phyloP scores from a whole-genome alignment of 2,329 filamentous ascomycete species.

The Cadophora sp. region DNA sequence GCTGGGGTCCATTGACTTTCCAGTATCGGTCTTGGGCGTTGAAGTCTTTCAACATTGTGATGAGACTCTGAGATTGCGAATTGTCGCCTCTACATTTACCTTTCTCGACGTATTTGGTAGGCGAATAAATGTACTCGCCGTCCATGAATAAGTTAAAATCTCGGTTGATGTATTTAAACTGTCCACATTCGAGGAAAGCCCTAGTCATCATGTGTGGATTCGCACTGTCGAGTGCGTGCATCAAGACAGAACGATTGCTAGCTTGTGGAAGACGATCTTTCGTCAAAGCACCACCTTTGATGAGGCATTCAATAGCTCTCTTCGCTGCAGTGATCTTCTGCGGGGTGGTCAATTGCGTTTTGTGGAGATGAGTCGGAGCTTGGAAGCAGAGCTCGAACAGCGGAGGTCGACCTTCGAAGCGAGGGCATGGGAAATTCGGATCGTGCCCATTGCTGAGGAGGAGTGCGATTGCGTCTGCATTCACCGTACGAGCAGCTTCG shows the following conservation, averaged over 20 bases:
- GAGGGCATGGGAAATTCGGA: constrained; percentile 67
- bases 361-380: constrained; percentile 49
- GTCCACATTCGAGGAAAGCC: constrained; percentile 65
- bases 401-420: constrained; percentile 67
- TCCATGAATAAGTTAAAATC: constrained; percentile 61
- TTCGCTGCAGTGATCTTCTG: constrained; percentile 61
- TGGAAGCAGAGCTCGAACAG: constrained; percentile 68
- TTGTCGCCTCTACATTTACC: constrained; percentile 33
- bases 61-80: constrained; percentile 25
- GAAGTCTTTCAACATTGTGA: constrained; percentile 30
- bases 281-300: constrained; percentile 56
- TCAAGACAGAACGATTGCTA: constrained; percentile 64
- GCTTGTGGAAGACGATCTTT: constrained; percentile 60
- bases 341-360: constrained; percentile 52
- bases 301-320: constrained; percentile 61
- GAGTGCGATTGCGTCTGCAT: constrained; percentile 61
- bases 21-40: constrained; percentile 29
- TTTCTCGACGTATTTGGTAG: constrained; percentile 63
- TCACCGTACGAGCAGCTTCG: constrained; percentile 66
- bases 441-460: constrained; percentile 67
- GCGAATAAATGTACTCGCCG: constrained; percentile 64
- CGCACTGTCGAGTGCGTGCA: constrained; percentile 64
- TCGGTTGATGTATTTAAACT: constrained; percentile 71
- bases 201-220: constrained; percentile 62
- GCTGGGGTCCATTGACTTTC: constrained; percentile 32